Evolutionary conservation across 495 filamentous ascomycete species (phyloP).

Genomic region (Geopyxis carbonaria): DNA sequence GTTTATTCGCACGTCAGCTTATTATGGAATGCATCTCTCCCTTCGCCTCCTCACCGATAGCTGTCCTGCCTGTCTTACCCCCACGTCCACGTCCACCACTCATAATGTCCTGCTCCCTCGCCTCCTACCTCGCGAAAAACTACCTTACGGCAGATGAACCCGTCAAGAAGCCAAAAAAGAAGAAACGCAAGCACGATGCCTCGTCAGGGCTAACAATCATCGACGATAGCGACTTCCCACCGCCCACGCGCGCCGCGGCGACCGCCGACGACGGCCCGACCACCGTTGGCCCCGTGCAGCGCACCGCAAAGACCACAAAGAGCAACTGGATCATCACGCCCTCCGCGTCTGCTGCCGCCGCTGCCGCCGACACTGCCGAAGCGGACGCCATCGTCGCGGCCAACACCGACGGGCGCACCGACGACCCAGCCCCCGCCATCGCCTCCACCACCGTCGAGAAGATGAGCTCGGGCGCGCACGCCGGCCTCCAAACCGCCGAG

Average conservation of each 20-base stretch:
- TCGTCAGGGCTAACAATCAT: conserved; percentile 61
- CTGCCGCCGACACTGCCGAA: conserved; percentile 37
- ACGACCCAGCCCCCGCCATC: conserved; percentile 34
- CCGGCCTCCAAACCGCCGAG: conserved; percentile 67
- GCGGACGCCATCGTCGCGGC: conserved; percentile 77
- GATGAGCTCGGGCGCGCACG: conserved; percentile 75
- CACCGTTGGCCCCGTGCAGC: conserved; percentile 36
- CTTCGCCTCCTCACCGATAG: no score
- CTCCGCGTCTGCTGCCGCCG: conserved; percentile 36
- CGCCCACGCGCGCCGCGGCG: no score
- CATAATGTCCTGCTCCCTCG: conserved; percentile 42
- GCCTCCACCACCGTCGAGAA: conserved; percentile 30
- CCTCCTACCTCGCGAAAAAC: conserved; percentile 82
- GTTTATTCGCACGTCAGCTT: no score
- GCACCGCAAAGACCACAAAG: conserved; percentile 49
- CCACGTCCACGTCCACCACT: conserved; percentile 20
- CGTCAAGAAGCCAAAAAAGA: conserved; percentile 62
- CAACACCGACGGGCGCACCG: conserved; percentile 37
- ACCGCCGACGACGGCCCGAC: conserved; percentile 30
- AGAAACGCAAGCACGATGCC: conserved; percentile 47
- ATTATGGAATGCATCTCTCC: no score
- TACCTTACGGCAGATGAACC: conserved; percentile 74
- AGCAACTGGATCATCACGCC: conserved; percentile 47
- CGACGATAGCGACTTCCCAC: no score
- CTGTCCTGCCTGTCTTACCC: no score